Base-by-base conservation (phyloP, 2,329 filamentous ascomycete genomes). In the Pestalotiopsis sp. region DNA sequence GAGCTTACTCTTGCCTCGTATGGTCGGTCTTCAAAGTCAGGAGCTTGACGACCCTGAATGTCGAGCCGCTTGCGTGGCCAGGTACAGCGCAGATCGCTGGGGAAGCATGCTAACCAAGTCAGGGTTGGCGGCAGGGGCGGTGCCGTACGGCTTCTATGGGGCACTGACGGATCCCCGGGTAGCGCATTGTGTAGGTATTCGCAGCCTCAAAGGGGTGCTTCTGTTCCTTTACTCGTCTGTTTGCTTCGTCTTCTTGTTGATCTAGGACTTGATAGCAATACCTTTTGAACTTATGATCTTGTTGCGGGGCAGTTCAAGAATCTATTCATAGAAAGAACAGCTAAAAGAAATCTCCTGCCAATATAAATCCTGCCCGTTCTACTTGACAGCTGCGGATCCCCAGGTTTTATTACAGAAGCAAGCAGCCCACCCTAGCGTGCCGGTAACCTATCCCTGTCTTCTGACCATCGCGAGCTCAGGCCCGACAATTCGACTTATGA, bases 41-140 rank as follows among this genome's bases (percentile, higher is more conserved):
- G 45, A 52, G 45, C 45, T 52, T 62, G 59, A 62, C 59, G 59
- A 62, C 59, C 59, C 59, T 62, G 59, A n/a, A 62, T 38, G 59
- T 62, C 59, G 59, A 62, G 38, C 4, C 27, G 59, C 59, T 62
- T 27, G 59, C 59, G 59, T 36, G 59, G 25, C 27, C 31, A 11
- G 25, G 59, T 39, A 39, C 59, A 20, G 31, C 59, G 59, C 31
- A 62, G 59, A 62, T 62, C 27, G 59, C 59, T 62, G 31, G 27
- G 59, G 27, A 20, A 38, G 31, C 25, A 36, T 36, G 59, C 59
- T 52, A 62, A 62, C 27, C 25, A n/a, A 31, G 27, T n/a, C 31
- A 23, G 36, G 36, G 13, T 39, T 62, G 59, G 59, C 7, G 59
- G 25, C 27, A 20, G 59, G 57, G 45, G 45, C 45, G 45, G 45